These are phyloP conservation scores for Candida germanica DNA, from an alignment of 805 yeast genomes.

Conservation along the genomic window DNA sequence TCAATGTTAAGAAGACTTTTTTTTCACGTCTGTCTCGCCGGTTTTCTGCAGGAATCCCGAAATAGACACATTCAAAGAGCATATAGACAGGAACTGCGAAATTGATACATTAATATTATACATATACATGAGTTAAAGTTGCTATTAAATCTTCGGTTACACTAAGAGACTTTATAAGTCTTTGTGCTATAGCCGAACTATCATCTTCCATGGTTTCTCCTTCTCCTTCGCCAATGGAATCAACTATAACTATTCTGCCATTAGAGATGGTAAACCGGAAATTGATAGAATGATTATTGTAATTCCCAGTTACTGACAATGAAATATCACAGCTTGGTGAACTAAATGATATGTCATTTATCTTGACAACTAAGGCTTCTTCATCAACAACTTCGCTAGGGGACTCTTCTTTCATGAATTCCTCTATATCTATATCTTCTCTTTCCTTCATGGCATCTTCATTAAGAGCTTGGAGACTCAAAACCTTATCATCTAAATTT, in stretches of 20 bases:
- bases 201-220: constrained; percentile 24
- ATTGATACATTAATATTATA: too few species aligned
- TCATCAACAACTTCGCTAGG: constrained; percentile 11
- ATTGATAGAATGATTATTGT: constrained; percentile 11
- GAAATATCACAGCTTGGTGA: constrained; percentile 3
- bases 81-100: background rate
- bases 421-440: constrained; percentile 19
- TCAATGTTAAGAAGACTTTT: constrained; percentile 3
- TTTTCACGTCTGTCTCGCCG: constrained; percentile 3
- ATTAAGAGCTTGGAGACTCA: constrained; percentile 29
- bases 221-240: constrained; percentile 8
- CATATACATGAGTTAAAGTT: constrained; percentile 2
- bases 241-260: constrained; percentile 19
- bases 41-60: too few species aligned
- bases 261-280: constrained; percentile 27
- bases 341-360: constrained; percentile 20
- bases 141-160: constrained; percentile 30
- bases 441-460: constrained; percentile 12
- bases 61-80: background rate
- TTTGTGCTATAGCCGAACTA: background rate
- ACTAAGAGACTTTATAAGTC: constrained; percentile 25
- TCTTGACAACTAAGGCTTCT: constrained; percentile 20
- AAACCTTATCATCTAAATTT: constrained; percentile 36
- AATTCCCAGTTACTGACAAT: constrained; percentile 2
- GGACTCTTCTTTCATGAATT: constrained; percentile 22